These are phyloP conservation scores for Ganoderma sinense DNA, from an alignment of 1,284 basidiomycete genomes.

Conservation along the genomic window DNA sequence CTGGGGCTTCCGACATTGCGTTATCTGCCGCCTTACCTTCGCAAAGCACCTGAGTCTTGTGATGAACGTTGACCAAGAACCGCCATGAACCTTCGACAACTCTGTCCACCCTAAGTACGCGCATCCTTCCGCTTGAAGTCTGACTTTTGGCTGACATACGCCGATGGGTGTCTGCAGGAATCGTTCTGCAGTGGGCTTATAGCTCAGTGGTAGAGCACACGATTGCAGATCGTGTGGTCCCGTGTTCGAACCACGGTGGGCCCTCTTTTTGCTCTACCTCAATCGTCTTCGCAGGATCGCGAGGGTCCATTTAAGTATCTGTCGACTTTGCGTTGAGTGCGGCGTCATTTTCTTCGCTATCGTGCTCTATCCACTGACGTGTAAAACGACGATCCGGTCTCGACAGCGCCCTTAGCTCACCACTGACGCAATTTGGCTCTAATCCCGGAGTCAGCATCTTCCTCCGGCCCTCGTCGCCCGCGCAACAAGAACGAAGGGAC, in stretches of 20 bases:
- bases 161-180: not conserved
- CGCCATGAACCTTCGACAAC: not conserved
- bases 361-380: not conserved
- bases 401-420: not conserved
- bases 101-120: not conserved
- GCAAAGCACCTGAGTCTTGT: constrained; percentile 12
- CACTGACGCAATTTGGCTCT: not conserved
- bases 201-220: constrained; percentile 5
- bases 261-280: not conserved
- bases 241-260: constrained; percentile 7
- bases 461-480: not conserved
- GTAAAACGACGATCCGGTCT: not conserved
- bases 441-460: not conserved
- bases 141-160: not conserved
- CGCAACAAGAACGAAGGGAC: not conserved
- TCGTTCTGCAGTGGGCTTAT: not conserved
- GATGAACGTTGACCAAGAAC: constrained; percentile 2
- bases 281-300: not conserved
- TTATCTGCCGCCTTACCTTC: constrained; percentile 20
- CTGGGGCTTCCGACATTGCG: constrained; percentile 1
- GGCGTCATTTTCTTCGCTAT: not conserved
- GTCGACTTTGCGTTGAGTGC: not conserved
- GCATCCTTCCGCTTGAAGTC: not conserved
- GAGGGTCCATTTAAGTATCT: too few species aligned
- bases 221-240: constrained; percentile 6